Base-by-base conservation (phyloP, 768 basidiomycete genomes). In the Mycena rosella region DNA sequence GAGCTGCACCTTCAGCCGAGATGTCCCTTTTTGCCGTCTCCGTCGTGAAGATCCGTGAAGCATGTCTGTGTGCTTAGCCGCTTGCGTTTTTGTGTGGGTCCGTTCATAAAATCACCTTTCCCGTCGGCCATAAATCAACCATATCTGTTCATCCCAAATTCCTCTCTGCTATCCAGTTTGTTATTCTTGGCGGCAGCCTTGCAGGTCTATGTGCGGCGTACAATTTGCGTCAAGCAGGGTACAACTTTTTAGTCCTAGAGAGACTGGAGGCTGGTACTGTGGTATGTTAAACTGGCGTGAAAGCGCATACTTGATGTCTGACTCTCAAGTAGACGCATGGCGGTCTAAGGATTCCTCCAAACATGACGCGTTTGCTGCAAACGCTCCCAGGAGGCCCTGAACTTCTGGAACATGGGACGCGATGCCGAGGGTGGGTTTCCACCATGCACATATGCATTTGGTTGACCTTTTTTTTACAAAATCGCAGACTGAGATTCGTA, bases 291-390 rank as follows among this genome's bases (percentile, higher is more conserved):
- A n/a, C n/a, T n/a, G n/a, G n/a, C n/a, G n/a, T n/a, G 24, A 18
- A 3, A 27, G 6, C 55, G 40, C 22, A 56, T 36, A 11, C 3
- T 2, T 54, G n/a, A n/a, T n/a, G n/a, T n/a, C n/a, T 8, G 24
- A 6, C 14, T 27, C 34, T n/a, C n/a, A n/a, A n/a, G n/a, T 17
- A 56, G 55, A 29, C 24, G 10, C 3, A 53, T 51, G 65, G 66
- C 5, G 70, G 70, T 11, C 48, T 71, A 1, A 36, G 70, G 15
- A 42, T 71, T 13, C 70, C 70, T 8, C 70, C 70, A 1, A 71
- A 71, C 38, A 71, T 71, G 66, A 65, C 67, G 44, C 70, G 66
- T 11, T 38, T 68, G 49, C 47, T 71, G 34, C 42, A 68, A 22
- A 57, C 52, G 27, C 52, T 71, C 0, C 70, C 70, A 10, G 58